Conservation (phyloP, 2,329 filamentous ascomycete species). For the Leptographium radiaticola region DNA sequence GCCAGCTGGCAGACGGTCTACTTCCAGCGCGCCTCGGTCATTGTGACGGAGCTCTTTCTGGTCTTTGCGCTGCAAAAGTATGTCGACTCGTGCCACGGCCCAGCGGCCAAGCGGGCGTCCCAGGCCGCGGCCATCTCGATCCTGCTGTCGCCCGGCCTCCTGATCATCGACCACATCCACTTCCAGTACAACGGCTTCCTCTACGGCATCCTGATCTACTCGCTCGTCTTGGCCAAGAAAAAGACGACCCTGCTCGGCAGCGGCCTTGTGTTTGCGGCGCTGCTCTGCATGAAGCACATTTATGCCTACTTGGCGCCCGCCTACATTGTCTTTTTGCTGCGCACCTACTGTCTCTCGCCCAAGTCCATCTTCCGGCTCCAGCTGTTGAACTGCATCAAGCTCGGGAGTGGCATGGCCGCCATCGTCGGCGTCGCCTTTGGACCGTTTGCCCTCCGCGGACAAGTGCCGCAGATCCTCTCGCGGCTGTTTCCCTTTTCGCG, state of each 20-base stretch:
- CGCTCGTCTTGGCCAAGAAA: slow-evolving; percentile 68
- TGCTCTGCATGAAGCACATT: slow-evolving; percentile 95
- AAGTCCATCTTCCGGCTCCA: slow-evolving; percentile 64
- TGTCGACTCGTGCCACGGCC: slow-evolving; percentile 54
- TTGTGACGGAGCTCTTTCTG: slow-evolving; percentile 71
- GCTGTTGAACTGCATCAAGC: slow-evolving; percentile 69
- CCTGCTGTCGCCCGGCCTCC: slow-evolving; percentile 76
- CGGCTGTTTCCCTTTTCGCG: slow-evolving; percentile 88
- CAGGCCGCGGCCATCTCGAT: slow-evolving; percentile 83
- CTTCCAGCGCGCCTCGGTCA: slow-evolving; percentile 84
- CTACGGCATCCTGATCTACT: slow-evolving; percentile 81
- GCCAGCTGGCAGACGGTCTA: slow-evolving; percentile 89
- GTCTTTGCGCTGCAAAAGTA: slow-evolving; percentile 70
- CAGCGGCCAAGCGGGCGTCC: slow-evolving; percentile 54
- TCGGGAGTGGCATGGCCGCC: slow-evolving; percentile 57
- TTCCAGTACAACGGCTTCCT: slow-evolving; percentile 99
- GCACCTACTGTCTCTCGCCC: slow-evolving; percentile 73
- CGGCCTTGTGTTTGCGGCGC: slow-evolving; percentile 68
- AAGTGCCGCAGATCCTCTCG: slow-evolving; percentile 71
- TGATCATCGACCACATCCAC: slow-evolving; percentile 97
- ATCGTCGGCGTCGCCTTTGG: slow-evolving; percentile 77
- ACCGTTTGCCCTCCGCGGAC: slow-evolving; percentile 69
- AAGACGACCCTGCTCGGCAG: slow-evolving; percentile 63
- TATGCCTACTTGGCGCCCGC: slow-evolving; percentile 93
- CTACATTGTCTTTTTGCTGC: slow-evolving; percentile 88